These are phyloP conservation scores for Durio zibethinus DNA, from an alignment of 345 rosid species.

Conservation along the genomic window DNA sequence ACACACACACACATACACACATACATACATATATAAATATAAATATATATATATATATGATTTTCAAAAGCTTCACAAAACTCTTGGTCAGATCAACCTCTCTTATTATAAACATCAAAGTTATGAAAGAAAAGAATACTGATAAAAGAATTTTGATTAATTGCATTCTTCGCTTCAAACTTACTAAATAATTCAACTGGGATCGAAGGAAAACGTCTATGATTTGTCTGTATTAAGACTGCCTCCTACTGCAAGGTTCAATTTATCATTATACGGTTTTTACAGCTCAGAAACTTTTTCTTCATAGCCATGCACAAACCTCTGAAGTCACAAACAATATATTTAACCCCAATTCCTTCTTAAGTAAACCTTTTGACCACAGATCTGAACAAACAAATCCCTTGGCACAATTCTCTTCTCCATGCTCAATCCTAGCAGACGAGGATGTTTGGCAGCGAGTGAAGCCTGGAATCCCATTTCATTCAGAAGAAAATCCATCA, in stretches of 20 bases:
- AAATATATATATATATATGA: no score
- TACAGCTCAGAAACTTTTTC: not conserved
- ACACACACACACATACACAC: no score
- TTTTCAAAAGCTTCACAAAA: not conserved
- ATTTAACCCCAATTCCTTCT: not conserved
- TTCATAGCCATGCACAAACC: not conserved
- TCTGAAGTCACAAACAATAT: not conserved
- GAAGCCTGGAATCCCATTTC: slow-evolving; percentile 15
- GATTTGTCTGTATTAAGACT: not conserved
- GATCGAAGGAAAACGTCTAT: not conserved
- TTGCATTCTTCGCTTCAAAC: no score
- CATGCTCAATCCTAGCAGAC: not conserved
- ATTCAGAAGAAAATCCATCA: slow-evolving; percentile 22
- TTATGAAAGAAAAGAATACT: not conserved
- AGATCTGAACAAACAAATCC: slow-evolving; percentile 1
- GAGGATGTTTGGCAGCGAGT: not conserved
- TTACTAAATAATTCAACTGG: no score
- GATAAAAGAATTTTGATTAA: no score
- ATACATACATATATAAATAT: no score
- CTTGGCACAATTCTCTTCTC: slow-evolving; percentile 28
- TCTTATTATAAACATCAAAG: no score
- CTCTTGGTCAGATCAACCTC: no score
- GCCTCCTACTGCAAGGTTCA: not conserved
- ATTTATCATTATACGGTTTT: not conserved
- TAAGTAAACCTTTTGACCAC: not conserved